These are phyloP conservation scores for Conoideocrella luteorostrata DNA, from an alignment of 2,329 filamentous ascomycete species.

Conservation along the genomic window DNA sequence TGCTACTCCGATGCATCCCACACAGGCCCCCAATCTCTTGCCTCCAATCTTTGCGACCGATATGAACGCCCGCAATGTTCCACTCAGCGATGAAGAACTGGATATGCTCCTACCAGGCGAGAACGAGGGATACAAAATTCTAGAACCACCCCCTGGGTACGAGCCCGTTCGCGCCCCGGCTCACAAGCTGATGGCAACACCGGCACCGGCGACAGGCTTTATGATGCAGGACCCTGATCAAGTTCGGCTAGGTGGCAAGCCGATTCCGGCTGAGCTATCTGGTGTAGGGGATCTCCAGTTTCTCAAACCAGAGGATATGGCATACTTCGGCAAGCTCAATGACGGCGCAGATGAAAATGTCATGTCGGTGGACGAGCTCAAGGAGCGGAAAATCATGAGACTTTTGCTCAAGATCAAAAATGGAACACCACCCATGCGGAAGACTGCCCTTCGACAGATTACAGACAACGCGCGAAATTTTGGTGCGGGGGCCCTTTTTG, in stretches of 20 bases:
- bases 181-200: constrained; percentile 67
- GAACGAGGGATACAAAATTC: constrained; percentile 84
- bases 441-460: constrained; percentile 92
- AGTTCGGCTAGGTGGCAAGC: constrained; percentile 74
- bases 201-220: constrained; percentile 75
- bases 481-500: constrained; percentile 88
- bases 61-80: constrained; percentile 64
- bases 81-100: constrained; percentile 88
- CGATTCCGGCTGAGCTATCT: constrained; percentile 90
- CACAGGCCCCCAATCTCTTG: constrained; percentile 42
- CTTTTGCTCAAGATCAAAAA: constrained; percentile 98
- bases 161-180: constrained; percentile 73
- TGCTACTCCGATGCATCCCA: constrained; percentile 70
- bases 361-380: constrained; percentile 89
- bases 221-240: constrained; percentile 97
- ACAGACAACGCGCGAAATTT: constrained; percentile 97
- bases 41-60: constrained; percentile 73
- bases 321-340: constrained; percentile 95
- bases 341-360: constrained; percentile 89
- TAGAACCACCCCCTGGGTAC: constrained; percentile 87
- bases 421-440: constrained; percentile 95
- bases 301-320: constrained; percentile 98
- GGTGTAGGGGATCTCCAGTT: constrained; percentile 95
- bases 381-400: constrained; percentile 98
- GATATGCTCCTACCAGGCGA: constrained; percentile 85